A percentile compares a stretch with the other conserved stretches of the same genome.
Evolutionary conservation across 805 yeast genomes (phyloP).

Genomic region (Debaryomyces maramus): DNA sequence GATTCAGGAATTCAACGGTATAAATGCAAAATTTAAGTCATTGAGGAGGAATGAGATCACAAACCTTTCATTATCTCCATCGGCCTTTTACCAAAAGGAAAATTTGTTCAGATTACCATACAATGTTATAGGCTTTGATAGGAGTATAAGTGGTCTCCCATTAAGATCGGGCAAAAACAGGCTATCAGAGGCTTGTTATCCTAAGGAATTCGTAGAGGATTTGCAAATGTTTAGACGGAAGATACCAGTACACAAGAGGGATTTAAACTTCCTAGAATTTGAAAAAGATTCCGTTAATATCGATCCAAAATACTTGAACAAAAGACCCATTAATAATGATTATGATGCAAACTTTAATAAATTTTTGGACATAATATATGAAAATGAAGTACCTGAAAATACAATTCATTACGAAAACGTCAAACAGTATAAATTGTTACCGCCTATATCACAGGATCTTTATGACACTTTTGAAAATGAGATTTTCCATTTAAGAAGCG

Average conservation of each 20-base stretch:
- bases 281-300: conserved; percentile 18
- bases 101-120: conserved; percentile 32
- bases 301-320: conserved; percentile 16
- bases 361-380: conserved; percentile 17
- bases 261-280: conserved; percentile 33
- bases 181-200: conserved; percentile 22
- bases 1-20: conserved; percentile 36
- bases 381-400: conserved; percentile 24
- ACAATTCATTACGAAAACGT: conserved; percentile 28
- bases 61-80: conserved; percentile 27
- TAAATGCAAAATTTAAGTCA: conserved; percentile 35
- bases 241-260: conserved; percentile 34
- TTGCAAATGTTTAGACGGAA: conserved; percentile 28
- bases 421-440: conserved; percentile 26
- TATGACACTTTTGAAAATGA: conserved; percentile 26
- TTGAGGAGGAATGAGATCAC: conserved; percentile 36
- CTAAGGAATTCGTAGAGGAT: conserved; percentile 42
- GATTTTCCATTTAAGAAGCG: conserved; percentile 27
- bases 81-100: conserved; percentile 29
- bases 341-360: conserved; percentile 9
- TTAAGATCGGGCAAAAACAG: conserved; percentile 26
- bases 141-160: conserved; percentile 40
- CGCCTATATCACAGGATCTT: conserved; percentile 13
- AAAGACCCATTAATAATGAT: conserved; percentile 3
- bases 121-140: conserved; percentile 44